phyloP scores from a whole-genome alignment of 2,329 filamentous ascomycete genomes.

The Monosporascus sp. region DNA sequence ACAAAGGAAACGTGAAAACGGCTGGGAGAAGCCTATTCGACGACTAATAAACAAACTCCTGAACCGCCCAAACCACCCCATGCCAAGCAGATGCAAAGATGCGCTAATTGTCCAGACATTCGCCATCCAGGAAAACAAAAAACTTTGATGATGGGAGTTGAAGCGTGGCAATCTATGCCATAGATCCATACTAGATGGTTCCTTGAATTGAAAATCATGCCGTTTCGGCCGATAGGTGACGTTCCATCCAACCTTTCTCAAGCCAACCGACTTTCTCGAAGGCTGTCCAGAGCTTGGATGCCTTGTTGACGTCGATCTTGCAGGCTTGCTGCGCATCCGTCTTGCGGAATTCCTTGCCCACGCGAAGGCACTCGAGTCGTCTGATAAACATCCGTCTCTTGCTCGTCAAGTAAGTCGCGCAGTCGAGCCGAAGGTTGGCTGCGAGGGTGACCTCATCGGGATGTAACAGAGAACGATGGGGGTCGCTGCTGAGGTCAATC shows the following conservation, averaged over 20 bases:
- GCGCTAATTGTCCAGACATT: not conserved
- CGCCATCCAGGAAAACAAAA: not conserved
- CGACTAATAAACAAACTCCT: slow-evolving; percentile 4
- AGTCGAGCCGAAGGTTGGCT: slow-evolving; percentile 73
- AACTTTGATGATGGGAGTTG: not conserved
- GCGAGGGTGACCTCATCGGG: slow-evolving; percentile 73
- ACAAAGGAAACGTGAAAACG: slow-evolving; percentile 11
- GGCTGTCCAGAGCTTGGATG: slow-evolving; percentile 84
- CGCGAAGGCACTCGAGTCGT: slow-evolving; percentile 60
- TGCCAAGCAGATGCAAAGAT: slow-evolving; percentile 6
- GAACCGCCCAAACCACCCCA: slow-evolving; percentile 2
- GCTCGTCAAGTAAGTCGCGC: slow-evolving; percentile 83
- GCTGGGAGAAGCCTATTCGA: slow-evolving; percentile 8
- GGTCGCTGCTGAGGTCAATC: slow-evolving; percentile 69
- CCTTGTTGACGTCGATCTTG: slow-evolving; percentile 98
- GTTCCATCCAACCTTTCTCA: slow-evolving; percentile 41
- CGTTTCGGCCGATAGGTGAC: slow-evolving; percentile 22
- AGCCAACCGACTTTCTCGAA: slow-evolving; percentile 88
- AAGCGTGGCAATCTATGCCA: not conserved
- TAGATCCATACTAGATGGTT: slow-evolving; percentile 18
- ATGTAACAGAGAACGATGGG: slow-evolving; percentile 65
- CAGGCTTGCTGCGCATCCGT: slow-evolving; percentile 95
- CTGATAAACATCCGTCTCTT: slow-evolving; percentile 87
- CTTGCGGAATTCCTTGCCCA: slow-evolving; percentile 83
- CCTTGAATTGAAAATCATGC: not conserved